A percentile compares a stretch with the other conserved stretches of the same genome.
Evolutionary conservation across 768 basidiomycete species (phyloP).

Genomic region (Leccinum longicurvipes): DNA sequence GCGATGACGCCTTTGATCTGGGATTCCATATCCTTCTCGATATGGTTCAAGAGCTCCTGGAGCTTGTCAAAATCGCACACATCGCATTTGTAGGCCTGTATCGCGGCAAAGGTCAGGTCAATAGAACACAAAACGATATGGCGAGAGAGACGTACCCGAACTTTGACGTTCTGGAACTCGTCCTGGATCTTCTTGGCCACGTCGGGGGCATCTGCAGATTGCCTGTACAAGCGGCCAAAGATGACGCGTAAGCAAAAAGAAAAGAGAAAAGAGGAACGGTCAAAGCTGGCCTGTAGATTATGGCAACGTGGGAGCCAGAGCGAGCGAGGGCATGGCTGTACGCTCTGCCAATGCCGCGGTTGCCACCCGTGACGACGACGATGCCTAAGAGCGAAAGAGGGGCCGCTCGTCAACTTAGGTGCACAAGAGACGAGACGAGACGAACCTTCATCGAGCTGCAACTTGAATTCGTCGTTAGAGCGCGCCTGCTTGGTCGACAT

Average conservation of each 20-base stretch:
- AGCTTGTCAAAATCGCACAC: slow-evolving; percentile 48
- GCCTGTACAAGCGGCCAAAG: slow-evolving; percentile 28
- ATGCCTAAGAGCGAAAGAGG: slow-evolving; percentile 30
- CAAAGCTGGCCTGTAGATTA: slow-evolving; percentile 50
- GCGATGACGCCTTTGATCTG: slow-evolving; percentile 54
- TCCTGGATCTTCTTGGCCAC: slow-evolving; percentile 46
- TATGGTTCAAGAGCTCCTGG: slow-evolving; percentile 42
- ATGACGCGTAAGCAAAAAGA: background rate
- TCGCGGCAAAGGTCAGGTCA: too few species aligned
- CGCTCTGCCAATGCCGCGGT: slow-evolving; percentile 58
- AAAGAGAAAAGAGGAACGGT: background rate
- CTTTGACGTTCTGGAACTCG: slow-evolving; percentile 44
- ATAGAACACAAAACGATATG: background rate
- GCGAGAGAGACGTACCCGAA: slow-evolving; percentile 18
- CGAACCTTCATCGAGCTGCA: slow-evolving; percentile 32
- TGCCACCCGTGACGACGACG: slow-evolving; percentile 60
- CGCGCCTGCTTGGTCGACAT: slow-evolving; percentile 5
- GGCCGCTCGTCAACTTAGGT: background rate
- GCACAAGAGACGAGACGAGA: background rate
- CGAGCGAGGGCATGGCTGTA: slow-evolving; percentile 50
- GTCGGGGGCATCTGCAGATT: slow-evolving; percentile 44
- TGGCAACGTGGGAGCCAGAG: slow-evolving; percentile 56
- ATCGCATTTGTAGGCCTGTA: slow-evolving; percentile 62
- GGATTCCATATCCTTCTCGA: slow-evolving; percentile 44
- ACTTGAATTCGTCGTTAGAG: background rate